A percentile compares a stretch with the other conserved stretches of the same genome.
These are phyloP conservation scores for Venturia pyrina DNA, from an alignment of 2,329 filamentous ascomycete species.

Conservation along the genomic window DNA sequence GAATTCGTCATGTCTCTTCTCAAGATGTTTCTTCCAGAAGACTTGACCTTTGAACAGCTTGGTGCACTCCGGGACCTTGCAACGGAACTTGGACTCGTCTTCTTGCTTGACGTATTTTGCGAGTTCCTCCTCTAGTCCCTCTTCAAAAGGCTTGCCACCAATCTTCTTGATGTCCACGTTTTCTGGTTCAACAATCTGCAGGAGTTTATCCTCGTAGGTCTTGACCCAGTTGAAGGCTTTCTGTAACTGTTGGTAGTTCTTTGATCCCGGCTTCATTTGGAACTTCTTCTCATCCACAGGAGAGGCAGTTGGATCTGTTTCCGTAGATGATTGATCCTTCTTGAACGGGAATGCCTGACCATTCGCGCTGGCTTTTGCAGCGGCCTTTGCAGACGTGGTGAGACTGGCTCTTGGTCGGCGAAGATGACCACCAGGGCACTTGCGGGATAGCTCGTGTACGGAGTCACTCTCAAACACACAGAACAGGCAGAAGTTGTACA, in stretches of 20 bases:
- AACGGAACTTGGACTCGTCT: conserved; percentile 93
- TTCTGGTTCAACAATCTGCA: conserved; percentile 85
- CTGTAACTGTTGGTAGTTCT: conserved; percentile 83
- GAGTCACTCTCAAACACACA: conserved; percentile 98
- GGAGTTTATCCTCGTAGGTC: conserved; percentile 94
- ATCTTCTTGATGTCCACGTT: conserved; percentile 81
- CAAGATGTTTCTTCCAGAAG: conserved; percentile 97
- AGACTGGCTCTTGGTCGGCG: conserved; percentile 81
- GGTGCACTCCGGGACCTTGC: conserved; percentile 89
- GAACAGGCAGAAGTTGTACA: conserved; percentile 99
- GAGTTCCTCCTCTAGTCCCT: conserved; percentile 79
- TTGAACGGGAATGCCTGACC: conserved; percentile 78
- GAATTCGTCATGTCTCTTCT: conserved; percentile 92
- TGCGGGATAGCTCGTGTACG: conserved; percentile 86
- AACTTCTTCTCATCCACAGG: conserved; percentile 65
- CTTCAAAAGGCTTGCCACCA: conserved; percentile 76
- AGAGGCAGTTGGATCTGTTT: conserved; percentile 54
- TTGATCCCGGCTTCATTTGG: conserved; percentile 52
- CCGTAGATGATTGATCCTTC: conserved; percentile 57
- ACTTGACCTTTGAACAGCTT: conserved; percentile 96
- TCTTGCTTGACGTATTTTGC: conserved; percentile 89
- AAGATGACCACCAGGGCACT: conserved; percentile 95
- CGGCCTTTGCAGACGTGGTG: conserved; percentile 70
- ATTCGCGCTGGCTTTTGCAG: conserved; percentile 72
- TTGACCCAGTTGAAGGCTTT: conserved; percentile 98